These are phyloP conservation scores for Didymella arachidicola DNA, from an alignment of 2,329 filamentous ascomycete species.

Conservation along the genomic window DNA sequence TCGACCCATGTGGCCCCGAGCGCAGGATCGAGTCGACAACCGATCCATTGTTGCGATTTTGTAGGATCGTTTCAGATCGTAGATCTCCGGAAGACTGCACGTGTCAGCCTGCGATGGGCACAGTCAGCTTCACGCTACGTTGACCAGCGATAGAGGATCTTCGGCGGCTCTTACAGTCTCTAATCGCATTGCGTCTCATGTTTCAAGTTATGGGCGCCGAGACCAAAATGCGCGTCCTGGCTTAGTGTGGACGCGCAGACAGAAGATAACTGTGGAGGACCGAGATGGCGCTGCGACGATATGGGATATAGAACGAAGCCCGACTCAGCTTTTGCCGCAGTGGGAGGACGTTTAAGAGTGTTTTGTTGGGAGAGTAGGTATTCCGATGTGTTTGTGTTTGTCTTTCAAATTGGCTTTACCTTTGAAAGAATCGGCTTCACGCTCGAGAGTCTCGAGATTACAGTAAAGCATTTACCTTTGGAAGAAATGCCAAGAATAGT, in stretches of 20 bases:
- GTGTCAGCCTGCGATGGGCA: not conserved
- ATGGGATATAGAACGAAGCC: not conserved
- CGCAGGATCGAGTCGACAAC: not conserved
- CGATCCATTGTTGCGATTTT: not conserved
- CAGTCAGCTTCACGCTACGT: not conserved
- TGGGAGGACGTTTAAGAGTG: not conserved
- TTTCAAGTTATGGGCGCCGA: not conserved
- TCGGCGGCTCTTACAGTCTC: not conserved
- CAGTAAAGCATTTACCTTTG: not conserved
- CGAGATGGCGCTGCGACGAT: not conserved
- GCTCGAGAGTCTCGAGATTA: not conserved
- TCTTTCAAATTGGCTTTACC: not conserved
- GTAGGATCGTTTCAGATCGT: conserved; percentile 2
- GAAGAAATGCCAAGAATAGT: not conserved
- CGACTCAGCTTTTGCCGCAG: not conserved
- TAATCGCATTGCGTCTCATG: not conserved
- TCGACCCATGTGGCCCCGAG: not conserved
- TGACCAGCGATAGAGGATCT: not conserved
- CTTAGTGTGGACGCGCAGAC: not conserved
- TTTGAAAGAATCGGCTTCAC: not conserved
- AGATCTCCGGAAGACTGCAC: not conserved
- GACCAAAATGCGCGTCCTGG: not conserved
- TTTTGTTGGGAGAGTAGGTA: not conserved
- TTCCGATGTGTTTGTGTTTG: not conserved
- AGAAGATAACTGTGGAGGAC: not conserved